These are phyloP conservation scores for Venturia nashicola DNA, from an alignment of 2,329 filamentous ascomycete species.

Conservation along the genomic window DNA sequence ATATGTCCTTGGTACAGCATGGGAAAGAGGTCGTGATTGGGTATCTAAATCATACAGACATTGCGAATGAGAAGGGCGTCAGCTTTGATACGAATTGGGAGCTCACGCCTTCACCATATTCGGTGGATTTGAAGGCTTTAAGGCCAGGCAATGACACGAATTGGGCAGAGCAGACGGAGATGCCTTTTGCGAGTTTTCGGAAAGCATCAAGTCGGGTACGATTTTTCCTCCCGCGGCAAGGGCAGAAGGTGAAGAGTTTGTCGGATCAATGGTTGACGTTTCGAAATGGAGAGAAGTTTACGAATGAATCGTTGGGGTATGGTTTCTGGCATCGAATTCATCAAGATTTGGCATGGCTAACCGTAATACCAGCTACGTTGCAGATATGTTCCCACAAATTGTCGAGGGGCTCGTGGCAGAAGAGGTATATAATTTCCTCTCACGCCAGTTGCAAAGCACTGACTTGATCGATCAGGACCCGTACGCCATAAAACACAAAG, in stretches of 20 bases:
- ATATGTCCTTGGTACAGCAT: constrained; percentile 46
- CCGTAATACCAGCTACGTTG: constrained; percentile 34
- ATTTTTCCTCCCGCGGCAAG: constrained; percentile 39
- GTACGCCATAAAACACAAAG: constrained; percentile 18
- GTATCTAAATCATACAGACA: constrained; percentile 54
- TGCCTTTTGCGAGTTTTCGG: constrained; percentile 33
- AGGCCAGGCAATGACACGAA: constrained; percentile 30
- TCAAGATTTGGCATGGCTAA: background rate
- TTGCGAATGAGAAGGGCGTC: constrained; percentile 45
- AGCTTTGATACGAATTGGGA: constrained; percentile 43
- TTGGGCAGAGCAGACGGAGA: constrained; percentile 33
- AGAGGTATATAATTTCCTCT: constrained; percentile 1
- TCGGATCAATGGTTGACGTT: constrained; percentile 59
- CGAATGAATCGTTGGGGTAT: constrained; percentile 45
- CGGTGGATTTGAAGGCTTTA: constrained; percentile 31
- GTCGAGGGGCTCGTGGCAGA: constrained; percentile 36
- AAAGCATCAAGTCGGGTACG: constrained; percentile 39
- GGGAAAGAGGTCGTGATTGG: constrained; percentile 49
- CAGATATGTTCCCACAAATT: constrained; percentile 57
- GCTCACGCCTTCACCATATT: constrained; percentile 32
- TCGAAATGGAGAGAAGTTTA: constrained; percentile 48
- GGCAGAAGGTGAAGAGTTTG: constrained; percentile 26
- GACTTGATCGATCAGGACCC: constrained; percentile 14
- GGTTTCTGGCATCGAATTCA: background rate
- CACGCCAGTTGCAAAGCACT: background rate